Evolutionary conservation across 495 filamentous ascomycete species (phyloP), one percentile per base, ranked within the genome.

Genomic region (Aspergillus taichungensis): DNA sequence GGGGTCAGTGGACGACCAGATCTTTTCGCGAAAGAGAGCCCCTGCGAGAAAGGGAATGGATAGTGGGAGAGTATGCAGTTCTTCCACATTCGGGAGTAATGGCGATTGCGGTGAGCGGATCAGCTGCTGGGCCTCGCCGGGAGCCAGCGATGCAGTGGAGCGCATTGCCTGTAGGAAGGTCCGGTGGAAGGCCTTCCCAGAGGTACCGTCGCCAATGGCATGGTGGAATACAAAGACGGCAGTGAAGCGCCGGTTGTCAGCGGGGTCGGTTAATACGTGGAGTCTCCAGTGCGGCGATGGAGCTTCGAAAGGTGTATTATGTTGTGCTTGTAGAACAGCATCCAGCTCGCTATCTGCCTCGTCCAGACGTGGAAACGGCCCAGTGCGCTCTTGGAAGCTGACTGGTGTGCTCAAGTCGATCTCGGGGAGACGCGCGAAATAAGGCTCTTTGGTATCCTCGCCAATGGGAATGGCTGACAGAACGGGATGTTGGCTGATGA

Each of bases 371-470:
- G 51, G 42, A 10, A 60, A 38, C 0, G 13, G 38, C 5, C 46
- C 30, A 0, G 54, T 42, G 2, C 64, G 62, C 8, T 56, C 30
- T 13, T 61, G 38, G 27, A 73, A 69, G 1, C 41, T 45, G 0
- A 73, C 56, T 30, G 59, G 45, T 7, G 60, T 53, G 13, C 55
- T 47, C n/a, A 76, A 54, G 32, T 74, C 51, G 27, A 75, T 59
- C 9, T 56, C 43, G 2, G 67, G 64, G 3, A 74, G 50, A n/a
- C 72, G 70, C 8, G 59, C 72, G 33, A 68, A 75, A 36, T 66
- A 66, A 0, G 71, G 57, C n/a, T 60, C 47, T 13, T 59, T 47
- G 0, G 61, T 69, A 35, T 66, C 60, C 37, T 75, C 72, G 30
- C 52, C 57, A 3, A 67, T 53, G 1, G 67, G 55, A 27, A 74